Evolutionary conservation across 1,284 basidiomycete species (phyloP), one percentile per base, ranked within the genome.

Genomic region (Fomitopsis pinicola): DNA sequence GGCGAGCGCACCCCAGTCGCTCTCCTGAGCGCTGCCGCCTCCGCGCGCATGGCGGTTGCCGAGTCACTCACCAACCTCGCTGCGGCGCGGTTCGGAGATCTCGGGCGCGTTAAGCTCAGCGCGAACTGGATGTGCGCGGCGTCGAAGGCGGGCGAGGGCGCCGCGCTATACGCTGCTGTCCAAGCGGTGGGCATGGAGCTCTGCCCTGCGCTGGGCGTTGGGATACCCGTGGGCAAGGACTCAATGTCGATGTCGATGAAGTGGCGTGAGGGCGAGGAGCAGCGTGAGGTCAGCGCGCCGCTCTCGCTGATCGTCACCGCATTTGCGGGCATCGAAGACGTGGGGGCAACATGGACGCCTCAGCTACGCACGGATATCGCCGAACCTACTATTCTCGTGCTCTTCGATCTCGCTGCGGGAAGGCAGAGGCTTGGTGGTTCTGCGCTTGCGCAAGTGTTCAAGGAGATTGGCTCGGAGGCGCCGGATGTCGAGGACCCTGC

Each of bases 81-180:
- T 0, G 96, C 97, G 10, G 88, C 96, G 2, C 84, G 85, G 56
- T 79, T 97, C 59, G 85, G 85, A 12, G 82, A 85, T 45, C 79
- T 98, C 15, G 80, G 82, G 5, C 81, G 83, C 60, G 87, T 98
- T 72, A 99, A 99, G 78, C 83, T 99, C 19, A 95, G 93, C 66
- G 97, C 97, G 59, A 99, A 99, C 76, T 99, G 97, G 97, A 99
- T 99, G 97, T 95, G 93, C 64, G 94, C 96, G 1, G 94, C 97
- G 1, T 88, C 87, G 15, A 91, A 95, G 73, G 84, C 86, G 56
- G 95, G 96, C 33, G 97, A 99, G 73, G 97, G 97, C 33, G 88
- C 89, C 1, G 88, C 85, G 22, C 81, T 99, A 58, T 99, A 97
- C 77, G 92, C 93, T 64, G 97, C 96, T 19, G 97, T 98, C 6